These are phyloP conservation scores for Trichoderma oligosporum DNA, from an alignment of 2,329 filamentous ascomycete species.

Conservation along the genomic window DNA sequence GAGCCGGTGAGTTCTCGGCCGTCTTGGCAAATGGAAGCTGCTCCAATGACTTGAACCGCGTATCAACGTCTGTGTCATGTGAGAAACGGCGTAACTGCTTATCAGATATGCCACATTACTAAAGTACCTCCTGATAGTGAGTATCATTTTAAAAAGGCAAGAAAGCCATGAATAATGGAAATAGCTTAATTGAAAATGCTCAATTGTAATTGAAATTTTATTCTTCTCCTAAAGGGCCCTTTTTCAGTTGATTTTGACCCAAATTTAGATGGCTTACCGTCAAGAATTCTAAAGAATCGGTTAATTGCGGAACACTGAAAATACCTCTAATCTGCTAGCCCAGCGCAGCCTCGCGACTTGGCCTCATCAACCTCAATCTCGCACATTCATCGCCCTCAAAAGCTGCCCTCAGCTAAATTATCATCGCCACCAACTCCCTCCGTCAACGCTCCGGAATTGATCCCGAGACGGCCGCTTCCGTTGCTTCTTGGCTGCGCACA, in stretches of 20 bases:
- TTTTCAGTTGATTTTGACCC: not conserved
- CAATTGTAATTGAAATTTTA: not conserved
- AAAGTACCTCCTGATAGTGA: slow-evolving; percentile 15
- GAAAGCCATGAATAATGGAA: fast-evolving
- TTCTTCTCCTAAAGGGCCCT: not conserved
- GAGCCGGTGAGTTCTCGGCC: not conserved
- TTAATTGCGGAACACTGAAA: slow-evolving; percentile 4
- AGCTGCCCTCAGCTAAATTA: slow-evolving; percentile 2
- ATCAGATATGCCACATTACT: slow-evolving; percentile 13
- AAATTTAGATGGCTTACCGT: not conserved
- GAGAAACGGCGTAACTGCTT: slow-evolving; percentile 20
- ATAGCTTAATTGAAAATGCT: not conserved
- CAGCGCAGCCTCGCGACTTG: slow-evolving; percentile 22
- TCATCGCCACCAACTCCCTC: not conserved
- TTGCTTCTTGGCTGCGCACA: slow-evolving; percentile 7
- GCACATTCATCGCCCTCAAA: slow-evolving; percentile 18
- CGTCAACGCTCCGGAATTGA: slow-evolving; percentile 7
- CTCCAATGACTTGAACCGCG: not conserved
- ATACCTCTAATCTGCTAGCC: slow-evolving; percentile 21
- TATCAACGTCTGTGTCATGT: slow-evolving; percentile 21
- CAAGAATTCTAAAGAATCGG: not conserved
- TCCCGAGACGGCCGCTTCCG: slow-evolving; percentile 5
- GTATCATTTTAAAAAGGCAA: fast-evolving
- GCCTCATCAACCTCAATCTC: slow-evolving; percentile 21
- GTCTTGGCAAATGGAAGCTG: not conserved